These are phyloP conservation scores for Candida anglica DNA, from an alignment of 805 yeast species.

Conservation along the genomic window DNA sequence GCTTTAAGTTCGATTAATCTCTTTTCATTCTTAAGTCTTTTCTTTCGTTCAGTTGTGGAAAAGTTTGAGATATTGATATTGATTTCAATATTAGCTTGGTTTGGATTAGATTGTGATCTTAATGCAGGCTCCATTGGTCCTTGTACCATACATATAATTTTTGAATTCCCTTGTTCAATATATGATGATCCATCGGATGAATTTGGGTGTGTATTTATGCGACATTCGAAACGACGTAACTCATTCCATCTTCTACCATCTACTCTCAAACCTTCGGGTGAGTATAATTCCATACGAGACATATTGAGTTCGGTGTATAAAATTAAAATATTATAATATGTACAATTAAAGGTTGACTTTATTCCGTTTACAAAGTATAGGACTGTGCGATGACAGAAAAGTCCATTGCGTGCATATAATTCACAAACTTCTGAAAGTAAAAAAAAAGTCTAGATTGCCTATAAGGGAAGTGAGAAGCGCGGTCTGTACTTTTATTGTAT, in stretches of 20 bases:
- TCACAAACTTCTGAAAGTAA: background rate
- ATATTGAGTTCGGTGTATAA: constrained; percentile 19
- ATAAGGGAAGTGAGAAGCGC: too few species aligned
- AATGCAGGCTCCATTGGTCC: constrained; percentile 86
- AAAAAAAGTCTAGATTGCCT: too few species aligned
- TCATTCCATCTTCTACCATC: constrained; percentile 98
- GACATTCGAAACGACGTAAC: constrained; percentile 74
- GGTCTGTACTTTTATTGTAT: too few species aligned
- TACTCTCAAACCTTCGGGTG: constrained; percentile 90
- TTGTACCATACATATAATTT: constrained; percentile 75
- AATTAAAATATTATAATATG: too few species aligned
- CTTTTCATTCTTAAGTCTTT: constrained; percentile 63
- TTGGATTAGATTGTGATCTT: constrained; percentile 47
- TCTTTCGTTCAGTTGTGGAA: constrained; percentile 71
- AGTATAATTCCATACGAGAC: constrained; percentile 78
- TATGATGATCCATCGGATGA: constrained; percentile 90
- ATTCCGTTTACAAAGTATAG: too few species aligned
- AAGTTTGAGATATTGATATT: constrained; percentile 75
- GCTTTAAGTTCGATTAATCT: constrained; percentile 65
- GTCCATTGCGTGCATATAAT: background rate
- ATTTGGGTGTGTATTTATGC: constrained; percentile 82
- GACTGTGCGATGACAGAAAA: too few species aligned
- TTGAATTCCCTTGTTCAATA: constrained; percentile 88
- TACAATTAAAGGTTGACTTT: too few species aligned
- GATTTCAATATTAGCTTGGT: constrained; percentile 58